Conservation (phyloP, 2,329 filamentous ascomycete species). For the Fusarium sp. region DNA sequence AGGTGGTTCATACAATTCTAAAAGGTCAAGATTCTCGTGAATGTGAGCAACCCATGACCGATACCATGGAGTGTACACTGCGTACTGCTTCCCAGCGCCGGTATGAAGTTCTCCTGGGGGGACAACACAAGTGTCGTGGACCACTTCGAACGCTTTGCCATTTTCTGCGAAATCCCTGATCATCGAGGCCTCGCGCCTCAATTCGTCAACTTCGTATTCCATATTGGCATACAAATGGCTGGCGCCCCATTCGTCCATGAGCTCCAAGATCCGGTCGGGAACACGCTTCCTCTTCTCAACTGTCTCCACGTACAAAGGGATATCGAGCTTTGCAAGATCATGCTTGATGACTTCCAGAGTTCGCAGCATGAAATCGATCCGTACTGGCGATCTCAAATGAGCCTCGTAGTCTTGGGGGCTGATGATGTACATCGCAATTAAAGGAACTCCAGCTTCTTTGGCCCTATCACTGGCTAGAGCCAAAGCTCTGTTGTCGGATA, state of each 20-base stretch:
- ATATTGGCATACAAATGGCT: slow-evolving; percentile 84
- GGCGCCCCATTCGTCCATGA: slow-evolving; percentile 78
- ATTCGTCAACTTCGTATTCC: slow-evolving; percentile 92
- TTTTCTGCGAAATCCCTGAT: slow-evolving; percentile 69
- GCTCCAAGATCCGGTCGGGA: slow-evolving; percentile 69
- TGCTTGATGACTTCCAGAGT: slow-evolving; percentile 73
- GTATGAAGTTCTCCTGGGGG: slow-evolving; percentile 75
- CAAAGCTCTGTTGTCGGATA: slow-evolving; percentile 78
- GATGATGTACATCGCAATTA: slow-evolving; percentile 82
- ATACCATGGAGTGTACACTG: slow-evolving; percentile 88
- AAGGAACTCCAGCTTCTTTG: slow-evolving; percentile 73
- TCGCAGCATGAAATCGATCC: slow-evolving; percentile 85
- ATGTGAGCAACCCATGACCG: slow-evolving; percentile 79
- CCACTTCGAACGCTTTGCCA: slow-evolving; percentile 75
- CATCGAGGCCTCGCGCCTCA: slow-evolving; percentile 79
- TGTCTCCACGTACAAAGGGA: slow-evolving; percentile 82
- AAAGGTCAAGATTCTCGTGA: slow-evolving; percentile 74
- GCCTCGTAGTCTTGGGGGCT: slow-evolving; percentile 88
- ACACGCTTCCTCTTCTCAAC: slow-evolving; percentile 74
- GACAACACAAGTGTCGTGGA: slow-evolving; percentile 87
- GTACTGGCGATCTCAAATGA: slow-evolving; percentile 76
- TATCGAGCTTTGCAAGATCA: slow-evolving; percentile 76
- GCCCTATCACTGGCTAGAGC: slow-evolving; percentile 74
- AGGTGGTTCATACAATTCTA: slow-evolving; percentile 69
- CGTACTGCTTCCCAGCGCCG: slow-evolving; percentile 80